Base-by-base conservation (phyloP, 441 rosid species). In the Viola pubescens region DNA sequence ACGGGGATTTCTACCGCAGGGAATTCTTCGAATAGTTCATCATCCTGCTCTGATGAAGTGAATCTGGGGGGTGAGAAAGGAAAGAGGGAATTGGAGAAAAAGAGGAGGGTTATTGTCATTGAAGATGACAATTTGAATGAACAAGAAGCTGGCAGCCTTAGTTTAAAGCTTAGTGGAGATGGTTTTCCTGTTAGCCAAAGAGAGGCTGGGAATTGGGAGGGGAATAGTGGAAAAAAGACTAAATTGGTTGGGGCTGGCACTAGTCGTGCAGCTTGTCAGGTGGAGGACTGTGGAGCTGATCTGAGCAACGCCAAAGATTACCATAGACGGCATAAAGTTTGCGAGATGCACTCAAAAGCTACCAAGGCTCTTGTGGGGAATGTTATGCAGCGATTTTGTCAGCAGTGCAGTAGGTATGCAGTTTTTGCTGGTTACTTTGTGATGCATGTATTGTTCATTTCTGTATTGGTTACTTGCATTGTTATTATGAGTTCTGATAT, bases 311-410 rank as follows among this genome's bases (percentile, higher is more conserved):
- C 91, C 14, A 94, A 94, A 81, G 99, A 94, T 73, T 94, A 94
- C 70, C 97, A 94, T 64, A 79, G 96, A 71, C 78, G 97, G 12
- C 97, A 94, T 75, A 90, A 90, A 78, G 99, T 94, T 8, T 94
- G 99, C 66, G 88, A 88, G 85, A 68, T 85, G 84, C 99, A 94
- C 76, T 90, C 97, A 55, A 94, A 94, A 67, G 94, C 95, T 64
- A 78, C 74, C 64, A 88, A 80, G 74, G 99, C 99, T 7, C 81
- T 86, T 19, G 99, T 94, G 19, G 94, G 91, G 67, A 83, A 79
- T 57, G 79, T 78, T 46, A 81, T 94, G 97, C 99, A 94, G 81
- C 85, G 99, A 52, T 94, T 94, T 63, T 94, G 99, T 80, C 99
- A 94, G 79, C 99, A 94, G 78, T 94, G 99, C 70, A 94, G 98